A percentile compares a stretch with the other conserved stretches of the same genome.
These are phyloP conservation scores for Arbutus unedo DNA, from an alignment of 148 eudicot genomes.

Conservation along the genomic window DNA sequence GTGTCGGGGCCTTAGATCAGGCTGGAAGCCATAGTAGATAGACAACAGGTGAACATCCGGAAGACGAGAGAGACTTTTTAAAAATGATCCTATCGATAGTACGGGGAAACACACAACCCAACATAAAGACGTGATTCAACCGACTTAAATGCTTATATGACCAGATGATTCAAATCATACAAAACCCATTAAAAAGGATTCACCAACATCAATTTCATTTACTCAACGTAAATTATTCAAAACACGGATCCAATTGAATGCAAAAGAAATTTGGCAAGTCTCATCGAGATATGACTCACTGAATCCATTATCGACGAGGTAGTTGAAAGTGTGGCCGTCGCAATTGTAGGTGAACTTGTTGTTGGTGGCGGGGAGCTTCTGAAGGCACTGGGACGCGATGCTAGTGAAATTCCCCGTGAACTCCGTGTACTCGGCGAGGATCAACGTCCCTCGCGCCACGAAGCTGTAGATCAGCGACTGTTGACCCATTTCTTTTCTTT, in stretches of 20 bases:
- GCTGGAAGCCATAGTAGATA: background rate
- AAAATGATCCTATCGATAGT: background rate
- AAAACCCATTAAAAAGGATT: too few relatives aligned
- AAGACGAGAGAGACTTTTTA: too few relatives aligned
- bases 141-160: background rate
- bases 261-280: background rate
- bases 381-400: constrained; percentile 29
- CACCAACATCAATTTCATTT: background rate
- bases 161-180: background rate
- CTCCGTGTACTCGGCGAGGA: constrained; percentile 29
- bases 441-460: constrained; percentile 26
- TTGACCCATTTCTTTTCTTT: constrained; percentile 21
- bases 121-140: background rate
- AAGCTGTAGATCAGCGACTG: constrained; percentile 29
- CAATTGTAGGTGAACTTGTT: constrained; percentile 30
- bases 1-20: background rate
- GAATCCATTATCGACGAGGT: constrained; percentile 29
- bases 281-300: constrained; percentile 9
- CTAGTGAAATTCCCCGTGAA: constrained; percentile 28
- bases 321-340: constrained; percentile 31
- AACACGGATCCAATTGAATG: background rate
- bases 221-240: background rate
- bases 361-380: constrained; percentile 26
- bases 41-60: too few relatives aligned
- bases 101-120: background rate